phyloP scores from a whole-genome alignment of 805 yeast genomes.

The Metschnikowia reukaufii region DNA sequence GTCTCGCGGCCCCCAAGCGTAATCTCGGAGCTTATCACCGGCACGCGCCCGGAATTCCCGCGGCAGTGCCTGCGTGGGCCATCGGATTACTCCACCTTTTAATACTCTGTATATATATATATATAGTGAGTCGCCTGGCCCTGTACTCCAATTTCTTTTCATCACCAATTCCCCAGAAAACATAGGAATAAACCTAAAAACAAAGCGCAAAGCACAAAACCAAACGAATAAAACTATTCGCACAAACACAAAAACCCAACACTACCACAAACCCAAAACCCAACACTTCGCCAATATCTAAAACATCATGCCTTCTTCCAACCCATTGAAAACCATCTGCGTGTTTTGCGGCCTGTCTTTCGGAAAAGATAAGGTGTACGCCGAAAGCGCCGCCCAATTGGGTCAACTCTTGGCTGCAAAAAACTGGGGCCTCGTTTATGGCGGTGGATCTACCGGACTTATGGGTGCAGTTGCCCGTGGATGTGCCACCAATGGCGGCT shows the following conservation, averaged over 20 bases:
- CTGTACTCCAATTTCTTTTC: too few species aligned
- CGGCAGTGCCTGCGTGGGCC: slow-evolving; percentile 10
- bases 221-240: too few species aligned
- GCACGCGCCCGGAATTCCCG: slow-evolving; percentile 11
- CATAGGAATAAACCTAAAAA: too few species aligned
- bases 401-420: slow-evolving; percentile 58
- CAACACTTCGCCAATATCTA: neutral
- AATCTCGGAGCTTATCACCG: slow-evolving; percentile 5
- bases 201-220: too few species aligned
- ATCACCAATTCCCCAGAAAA: too few species aligned
- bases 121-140: too few species aligned
- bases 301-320: slow-evolving; percentile 25
- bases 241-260: too few species aligned
- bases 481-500: slow-evolving; percentile 56
- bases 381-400: slow-evolving; percentile 55
- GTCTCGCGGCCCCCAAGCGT: neutral
- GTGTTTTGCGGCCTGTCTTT: slow-evolving; percentile 86
- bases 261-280: neutral
- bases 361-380: slow-evolving; percentile 54
- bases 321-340: slow-evolving; percentile 54
- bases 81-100: neutral
- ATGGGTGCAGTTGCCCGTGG: slow-evolving; percentile 78
- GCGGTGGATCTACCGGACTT: slow-evolving; percentile 86
- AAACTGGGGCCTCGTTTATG: slow-evolving; percentile 78
- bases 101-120: neutral